Evolutionary conservation across 176 grass and related monocot genomes (phyloP).

Genomic region (Rhipidocladum racemiflorum): DNA sequence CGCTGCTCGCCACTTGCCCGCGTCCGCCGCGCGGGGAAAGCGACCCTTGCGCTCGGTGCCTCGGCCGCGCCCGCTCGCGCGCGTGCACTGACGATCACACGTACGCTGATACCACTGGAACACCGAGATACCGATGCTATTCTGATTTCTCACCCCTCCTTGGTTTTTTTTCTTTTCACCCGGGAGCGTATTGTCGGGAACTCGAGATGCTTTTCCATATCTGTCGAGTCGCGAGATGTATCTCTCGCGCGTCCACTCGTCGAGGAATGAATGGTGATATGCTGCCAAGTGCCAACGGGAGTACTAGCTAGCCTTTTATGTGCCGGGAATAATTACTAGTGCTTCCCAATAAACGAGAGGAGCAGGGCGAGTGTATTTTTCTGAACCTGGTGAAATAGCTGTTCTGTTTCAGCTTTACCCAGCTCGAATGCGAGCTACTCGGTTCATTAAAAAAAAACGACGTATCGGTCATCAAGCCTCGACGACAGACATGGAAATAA

Average conservation of each 20-base stretch:
- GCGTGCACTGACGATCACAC: background rate
- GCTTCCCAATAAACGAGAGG: background rate
- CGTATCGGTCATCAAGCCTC: conserved; percentile 18
- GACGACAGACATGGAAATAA: conserved; percentile 11
- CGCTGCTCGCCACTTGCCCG: background rate
- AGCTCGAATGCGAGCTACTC: background rate
- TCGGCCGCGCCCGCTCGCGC: too few species aligned
- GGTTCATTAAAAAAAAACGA: background rate
- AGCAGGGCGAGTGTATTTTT: background rate
- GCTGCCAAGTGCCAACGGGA: background rate
- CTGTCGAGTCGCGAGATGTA: background rate
- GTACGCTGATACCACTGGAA: too few species aligned
- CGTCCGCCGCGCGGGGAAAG: background rate
- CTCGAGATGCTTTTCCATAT: background rate
- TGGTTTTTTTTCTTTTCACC: too few species aligned
- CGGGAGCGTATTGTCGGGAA: background rate
- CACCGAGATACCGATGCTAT: too few species aligned
- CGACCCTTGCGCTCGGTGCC: background rate
- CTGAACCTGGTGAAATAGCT: background rate
- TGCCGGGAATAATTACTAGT: background rate
- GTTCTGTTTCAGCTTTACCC: background rate
- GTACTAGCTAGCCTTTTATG: background rate
- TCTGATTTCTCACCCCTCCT: too few species aligned
- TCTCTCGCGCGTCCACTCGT: background rate
- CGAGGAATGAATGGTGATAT: background rate